A percentile compares a stretch with the other conserved stretches of the same genome.
Conservation (phyloP, 2,329 filamentous ascomycete species). For the Penicillium sclerotigenum region DNA sequence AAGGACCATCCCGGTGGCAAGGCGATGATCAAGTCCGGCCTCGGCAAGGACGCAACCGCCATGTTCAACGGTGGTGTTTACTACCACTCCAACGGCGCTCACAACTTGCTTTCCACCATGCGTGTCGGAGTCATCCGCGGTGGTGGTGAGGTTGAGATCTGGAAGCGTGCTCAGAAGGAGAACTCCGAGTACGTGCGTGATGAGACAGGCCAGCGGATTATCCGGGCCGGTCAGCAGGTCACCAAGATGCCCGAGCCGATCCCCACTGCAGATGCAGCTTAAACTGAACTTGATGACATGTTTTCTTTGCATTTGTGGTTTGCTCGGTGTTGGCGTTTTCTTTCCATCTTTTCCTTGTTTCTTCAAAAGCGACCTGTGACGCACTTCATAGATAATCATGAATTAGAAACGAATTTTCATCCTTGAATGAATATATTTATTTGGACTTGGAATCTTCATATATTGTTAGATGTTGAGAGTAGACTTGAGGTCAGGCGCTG, state of each 20-base stretch:
- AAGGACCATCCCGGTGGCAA: constrained; percentile 88
- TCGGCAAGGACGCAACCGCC: constrained; percentile 84
- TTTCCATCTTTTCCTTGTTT: constrained; percentile 8
- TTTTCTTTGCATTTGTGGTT: constrained; percentile 28
- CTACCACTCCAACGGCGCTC: constrained; percentile 82
- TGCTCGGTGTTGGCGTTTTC: constrained; percentile 17
- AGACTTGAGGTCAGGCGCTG: not conserved
- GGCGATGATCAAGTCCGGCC: constrained; percentile 75
- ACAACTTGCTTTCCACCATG: constrained; percentile 87
- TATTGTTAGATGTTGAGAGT: not conserved
- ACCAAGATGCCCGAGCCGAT: constrained; percentile 79
- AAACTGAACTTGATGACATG: constrained; percentile 17
- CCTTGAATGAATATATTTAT: not conserved
- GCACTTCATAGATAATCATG: constrained; percentile 26
- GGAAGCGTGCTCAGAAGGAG: constrained; percentile 81
- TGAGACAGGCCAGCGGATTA: constrained; percentile 73
- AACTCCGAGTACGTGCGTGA: constrained; percentile 77
- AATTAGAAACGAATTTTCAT: constrained; percentile 25
- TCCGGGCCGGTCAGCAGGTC: constrained; percentile 79
- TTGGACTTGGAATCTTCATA: not conserved
- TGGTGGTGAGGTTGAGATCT: constrained; percentile 86
- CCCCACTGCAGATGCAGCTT: constrained; percentile 77
- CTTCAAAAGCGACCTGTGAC: constrained; percentile 20
- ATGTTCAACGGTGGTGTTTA: constrained; percentile 93
- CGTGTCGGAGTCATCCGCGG: constrained; percentile 81